Evolutionary conservation across 352 stramenopile species (phyloP).

Genomic region (Phytophthora pini): DNA sequence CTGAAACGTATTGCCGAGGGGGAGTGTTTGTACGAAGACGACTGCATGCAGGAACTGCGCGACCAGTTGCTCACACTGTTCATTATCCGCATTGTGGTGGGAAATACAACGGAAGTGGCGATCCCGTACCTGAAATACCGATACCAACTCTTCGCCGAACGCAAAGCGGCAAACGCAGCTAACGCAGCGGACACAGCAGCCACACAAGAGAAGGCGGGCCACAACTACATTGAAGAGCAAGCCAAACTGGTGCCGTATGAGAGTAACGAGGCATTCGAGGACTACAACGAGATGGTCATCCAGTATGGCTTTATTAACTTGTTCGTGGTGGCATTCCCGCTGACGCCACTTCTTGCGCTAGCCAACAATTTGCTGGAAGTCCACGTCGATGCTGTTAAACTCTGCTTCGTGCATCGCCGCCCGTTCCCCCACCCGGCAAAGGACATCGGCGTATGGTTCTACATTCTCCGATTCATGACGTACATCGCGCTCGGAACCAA

Average conservation of each 20-base stretch:
- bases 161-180: conserved; percentile 26
- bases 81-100: conserved; percentile 92
- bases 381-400: conserved; percentile 89
- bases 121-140: conserved; percentile 87
- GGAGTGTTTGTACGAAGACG: conserved; percentile 82
- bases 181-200: too few species aligned
- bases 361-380: conserved; percentile 93
- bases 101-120: conserved; percentile 90
- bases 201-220: conserved; percentile 35
- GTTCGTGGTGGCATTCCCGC: conserved; percentile 94
- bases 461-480: conserved; percentile 84
- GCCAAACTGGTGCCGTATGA: conserved; percentile 86
- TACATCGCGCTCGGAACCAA: conserved; percentile 85
- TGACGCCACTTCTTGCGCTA: conserved; percentile 91
- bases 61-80: conserved; percentile 93
- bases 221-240: conserved; percentile 89
- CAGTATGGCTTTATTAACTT: conserved; percentile 97
- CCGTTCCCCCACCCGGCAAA: conserved; percentile 83
- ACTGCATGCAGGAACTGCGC: conserved; percentile 90
- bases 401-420: conserved; percentile 79
- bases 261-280: conserved; percentile 82
- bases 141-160: conserved; percentile 66
- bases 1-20: conserved; percentile 60
- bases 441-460: conserved; percentile 94
- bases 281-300: conserved; percentile 93